Base-by-base conservation (phyloP, 306 rosid genomes). In the Quercus dentata region DNA sequence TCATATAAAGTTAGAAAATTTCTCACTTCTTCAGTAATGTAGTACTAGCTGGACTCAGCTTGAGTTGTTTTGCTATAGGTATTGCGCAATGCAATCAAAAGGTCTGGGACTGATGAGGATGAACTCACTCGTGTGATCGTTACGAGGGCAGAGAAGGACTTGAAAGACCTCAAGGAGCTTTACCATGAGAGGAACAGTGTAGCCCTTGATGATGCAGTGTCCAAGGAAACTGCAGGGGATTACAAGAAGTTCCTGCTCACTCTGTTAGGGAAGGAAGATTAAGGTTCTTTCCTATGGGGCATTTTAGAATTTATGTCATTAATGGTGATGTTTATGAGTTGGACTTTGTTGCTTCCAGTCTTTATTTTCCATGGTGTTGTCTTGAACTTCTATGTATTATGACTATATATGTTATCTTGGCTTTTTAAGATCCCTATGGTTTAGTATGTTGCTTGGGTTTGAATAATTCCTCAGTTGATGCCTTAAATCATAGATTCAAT, bases 121-220 rank as follows among this genome's bases (percentile, higher is more conserved):
- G 91, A 86, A 11, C 63, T 94, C n/a, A 94, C 93, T 1, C 90
- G 97, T 1, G 97, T 89, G 87, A 74, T 94, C 3, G 97, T 94
- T 67, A 84, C 90, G 2, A 77, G 97, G 76, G 98, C 98, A 18
- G 97, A 94, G 89, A 94, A 79, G 82, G 99, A 94, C 63, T 11
- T 94, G 87, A 83, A 73, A 76, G 5, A 49, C 67, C 86, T 94
- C 77, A 85, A 91, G 75, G 97, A 92, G 19, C 68, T 88, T 78
- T 94, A 92, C 63, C 85, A 84, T 86, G 91, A 91, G 94, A 90
- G 94, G 71, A 95, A 95, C 83, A 92, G 89, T 56, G 85, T 87
- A 35, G 82, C 86, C 21, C 90, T 94, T 56, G 98, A 90, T 19
- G 73, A 94, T 55, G 97, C 86, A 57, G 87, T 92, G 74, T 87